Conservation (phyloP, 2,329 filamentous ascomycete genomes). For the Byssothecium circinans region DNA sequence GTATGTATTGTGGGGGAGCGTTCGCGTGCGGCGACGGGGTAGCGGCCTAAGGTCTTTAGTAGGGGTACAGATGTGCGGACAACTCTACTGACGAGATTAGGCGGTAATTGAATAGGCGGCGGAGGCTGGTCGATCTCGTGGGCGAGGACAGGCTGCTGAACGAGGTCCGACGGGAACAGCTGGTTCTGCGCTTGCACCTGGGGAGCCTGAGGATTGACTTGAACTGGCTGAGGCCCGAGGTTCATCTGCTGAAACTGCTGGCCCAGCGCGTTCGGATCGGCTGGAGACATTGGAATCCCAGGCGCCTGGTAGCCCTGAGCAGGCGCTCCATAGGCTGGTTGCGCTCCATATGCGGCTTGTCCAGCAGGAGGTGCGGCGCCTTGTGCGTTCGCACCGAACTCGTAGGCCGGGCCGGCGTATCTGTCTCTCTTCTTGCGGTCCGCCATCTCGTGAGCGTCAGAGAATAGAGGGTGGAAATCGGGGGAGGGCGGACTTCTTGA, state of each 20-base stretch:
- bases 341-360: constrained; percentile 40
- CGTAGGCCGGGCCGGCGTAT: constrained; percentile 93
- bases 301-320: constrained; percentile 36
- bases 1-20: constrained; percentile 89
- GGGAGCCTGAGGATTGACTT: constrained; percentile 32
- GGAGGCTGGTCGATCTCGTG: constrained; percentile 89
- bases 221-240: constrained; percentile 56
- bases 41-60: constrained; percentile 56
- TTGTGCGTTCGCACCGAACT: constrained; percentile 84
- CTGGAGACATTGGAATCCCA: constrained; percentile 39
- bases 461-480: constrained; percentile 11
- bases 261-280: constrained; percentile 65
- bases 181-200: constrained; percentile 63
- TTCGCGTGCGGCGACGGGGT: constrained; percentile 90
- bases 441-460: constrained; percentile 26
- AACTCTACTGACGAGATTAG: constrained; percentile 66
- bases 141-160: constrained; percentile 92
- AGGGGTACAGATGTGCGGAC: background rate
- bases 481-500: constrained; percentile 9
- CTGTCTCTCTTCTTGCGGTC: constrained; percentile 81
- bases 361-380: constrained; percentile 28
- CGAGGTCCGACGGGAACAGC: constrained; percentile 86
- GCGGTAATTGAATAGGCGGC: constrained; percentile 84
- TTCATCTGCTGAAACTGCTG: constrained; percentile 82
- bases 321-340: constrained; percentile 37